These are phyloP conservation scores for Linum trigynum DNA, from an alignment of 345 rosid species.

Conservation along the genomic window DNA sequence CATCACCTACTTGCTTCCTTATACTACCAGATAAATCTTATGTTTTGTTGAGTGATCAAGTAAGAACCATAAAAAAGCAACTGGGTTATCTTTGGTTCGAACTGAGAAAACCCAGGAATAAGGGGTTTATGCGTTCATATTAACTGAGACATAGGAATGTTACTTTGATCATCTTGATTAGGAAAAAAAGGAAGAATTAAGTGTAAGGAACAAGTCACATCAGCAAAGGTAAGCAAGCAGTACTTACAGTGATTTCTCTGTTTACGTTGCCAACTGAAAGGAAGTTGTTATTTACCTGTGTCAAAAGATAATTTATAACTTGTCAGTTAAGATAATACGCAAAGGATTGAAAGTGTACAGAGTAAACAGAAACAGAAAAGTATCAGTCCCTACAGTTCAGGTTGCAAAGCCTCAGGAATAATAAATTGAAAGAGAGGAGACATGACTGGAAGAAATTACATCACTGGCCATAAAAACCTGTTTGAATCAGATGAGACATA, in stretches of 20 bases:
- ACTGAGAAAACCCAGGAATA: not conserved
- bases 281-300: constrained; percentile 94
- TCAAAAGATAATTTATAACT: constrained; percentile 5
- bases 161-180: constrained; percentile 1
- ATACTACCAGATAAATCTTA: not conserved
- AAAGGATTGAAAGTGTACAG: too few species aligned
- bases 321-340: too few species aligned
- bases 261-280: constrained; percentile 86
- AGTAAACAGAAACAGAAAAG: too few species aligned
- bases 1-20: not conserved
- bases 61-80: too few species aligned
- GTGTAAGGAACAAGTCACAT: not conserved
- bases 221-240: constrained; percentile 17
- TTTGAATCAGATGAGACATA: not conserved
- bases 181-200: not conserved
- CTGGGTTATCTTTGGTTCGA: not conserved
- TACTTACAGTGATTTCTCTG: constrained; percentile 76
- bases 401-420: too few species aligned
- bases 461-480: not conserved
- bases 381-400: too few species aligned
- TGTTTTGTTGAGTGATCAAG: too few species aligned
- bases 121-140: not conserved
- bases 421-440: too few species aligned
- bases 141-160: not conserved
- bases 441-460: not conserved